These are phyloP conservation scores for Thielaviopsis ethacetica DNA, from an alignment of 2,329 filamentous ascomycete genomes.

Conservation along the genomic window DNA sequence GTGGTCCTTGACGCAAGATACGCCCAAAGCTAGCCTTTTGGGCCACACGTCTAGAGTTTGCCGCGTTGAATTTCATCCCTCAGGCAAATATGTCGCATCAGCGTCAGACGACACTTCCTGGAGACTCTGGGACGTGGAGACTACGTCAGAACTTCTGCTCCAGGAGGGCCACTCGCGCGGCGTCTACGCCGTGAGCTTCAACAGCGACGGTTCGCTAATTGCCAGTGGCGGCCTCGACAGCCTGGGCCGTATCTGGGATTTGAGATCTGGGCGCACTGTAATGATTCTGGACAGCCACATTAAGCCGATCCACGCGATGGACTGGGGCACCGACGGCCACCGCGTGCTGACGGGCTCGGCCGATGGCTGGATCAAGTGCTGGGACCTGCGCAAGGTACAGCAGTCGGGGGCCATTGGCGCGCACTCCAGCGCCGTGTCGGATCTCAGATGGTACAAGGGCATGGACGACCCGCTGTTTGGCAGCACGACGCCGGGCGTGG, in stretches of 20 bases:
- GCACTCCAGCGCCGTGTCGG: slow-evolving; percentile 79
- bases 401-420: slow-evolving; percentile 75
- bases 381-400: slow-evolving; percentile 84
- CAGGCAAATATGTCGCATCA: slow-evolving; percentile 74
- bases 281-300: slow-evolving; percentile 86
- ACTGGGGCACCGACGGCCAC: slow-evolving; percentile 85
- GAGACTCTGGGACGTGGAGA: slow-evolving; percentile 89
- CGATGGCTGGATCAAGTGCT: slow-evolving; percentile 94
- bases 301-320: slow-evolving; percentile 79
- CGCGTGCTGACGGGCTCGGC: slow-evolving; percentile 84
- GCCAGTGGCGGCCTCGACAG: slow-evolving; percentile 90
- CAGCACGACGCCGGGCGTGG: slow-evolving; percentile 34
- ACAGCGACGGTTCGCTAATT: slow-evolving; percentile 74
- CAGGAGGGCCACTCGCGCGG: slow-evolving; percentile 93
- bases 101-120: slow-evolving; percentile 94
- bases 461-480: slow-evolving; percentile 55
- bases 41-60: slow-evolving; percentile 82
- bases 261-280: slow-evolving; percentile 79
- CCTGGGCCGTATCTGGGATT: slow-evolving; percentile 88
- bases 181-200: slow-evolving; percentile 82
- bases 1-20: slow-evolving; percentile 79
- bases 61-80: slow-evolving; percentile 86
- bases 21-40: slow-evolving; percentile 62
- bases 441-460: slow-evolving; percentile 88
- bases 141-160: slow-evolving; percentile 63